These are phyloP conservation scores for Aaosphaeria arxii DNA, from an alignment of 2,329 filamentous ascomycete species.

Conservation along the genomic window DNA sequence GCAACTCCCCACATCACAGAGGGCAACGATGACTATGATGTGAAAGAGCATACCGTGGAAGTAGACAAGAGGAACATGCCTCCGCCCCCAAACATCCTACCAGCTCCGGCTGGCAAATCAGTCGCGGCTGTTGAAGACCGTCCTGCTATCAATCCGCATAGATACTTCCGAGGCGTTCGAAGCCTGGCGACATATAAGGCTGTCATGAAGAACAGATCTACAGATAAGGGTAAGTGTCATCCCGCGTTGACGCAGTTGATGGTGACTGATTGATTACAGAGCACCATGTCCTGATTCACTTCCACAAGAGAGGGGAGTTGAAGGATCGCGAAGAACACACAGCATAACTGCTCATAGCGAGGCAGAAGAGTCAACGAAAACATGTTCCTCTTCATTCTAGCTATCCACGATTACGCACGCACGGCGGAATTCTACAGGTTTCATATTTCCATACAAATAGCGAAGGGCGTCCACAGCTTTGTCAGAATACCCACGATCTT, in stretches of 20 bases:
- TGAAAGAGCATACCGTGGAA: conserved; percentile 23
- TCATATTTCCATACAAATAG: no score
- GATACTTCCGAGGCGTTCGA: conserved; percentile 18
- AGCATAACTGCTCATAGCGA: no score
- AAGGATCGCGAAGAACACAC: conserved; percentile 1
- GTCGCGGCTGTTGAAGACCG: conserved; percentile 9
- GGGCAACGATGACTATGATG: conserved; percentile 13
- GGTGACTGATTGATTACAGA: conserved; percentile 4
- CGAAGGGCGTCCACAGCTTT: no score
- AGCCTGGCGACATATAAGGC: conserved; percentile 21
- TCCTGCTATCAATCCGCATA: conserved; percentile 5
- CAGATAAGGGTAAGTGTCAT: conserved; percentile 10
- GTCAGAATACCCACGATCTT: no score
- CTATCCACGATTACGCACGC: no score
- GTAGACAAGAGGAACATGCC: conserved; percentile 18
- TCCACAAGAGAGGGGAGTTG: conserved; percentile 9
- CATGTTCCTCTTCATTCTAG: no score
- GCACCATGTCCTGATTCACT: conserved; percentile 15
- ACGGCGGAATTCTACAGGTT: no score
- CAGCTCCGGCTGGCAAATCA: conserved; percentile 17
- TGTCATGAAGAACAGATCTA: conserved; percentile 14
- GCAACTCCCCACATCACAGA: background rate
- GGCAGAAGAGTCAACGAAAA: no score
- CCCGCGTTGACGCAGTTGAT: background rate
- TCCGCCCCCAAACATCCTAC: conserved; percentile 16